Evolutionary conservation across 2,329 filamentous ascomycete species (phyloP).

Genomic region (Sporothrix phasma): DNA sequence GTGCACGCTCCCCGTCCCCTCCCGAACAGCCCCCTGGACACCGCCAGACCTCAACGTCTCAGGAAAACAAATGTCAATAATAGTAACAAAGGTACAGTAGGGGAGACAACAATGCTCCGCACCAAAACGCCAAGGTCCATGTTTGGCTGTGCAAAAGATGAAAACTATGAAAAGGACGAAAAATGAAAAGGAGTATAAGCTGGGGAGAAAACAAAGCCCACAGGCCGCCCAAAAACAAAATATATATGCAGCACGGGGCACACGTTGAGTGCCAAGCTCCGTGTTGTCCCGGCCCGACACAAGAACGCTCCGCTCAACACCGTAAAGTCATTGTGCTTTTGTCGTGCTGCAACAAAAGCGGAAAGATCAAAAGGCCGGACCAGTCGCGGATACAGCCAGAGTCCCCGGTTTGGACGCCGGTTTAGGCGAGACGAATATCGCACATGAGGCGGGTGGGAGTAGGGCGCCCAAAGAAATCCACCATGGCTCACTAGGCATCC

Average conservation of each 20-base stretch:
- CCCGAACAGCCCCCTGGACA: neutral
- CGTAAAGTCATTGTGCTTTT: neutral
- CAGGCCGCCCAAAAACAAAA: neutral
- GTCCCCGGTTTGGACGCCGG: neutral
- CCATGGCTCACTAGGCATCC: constrained; percentile 25
- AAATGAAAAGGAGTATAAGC: neutral
- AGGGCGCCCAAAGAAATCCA: constrained; percentile 6
- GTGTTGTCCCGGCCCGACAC: neutral
- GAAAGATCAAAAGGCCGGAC: neutral
- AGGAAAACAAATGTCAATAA: neutral
- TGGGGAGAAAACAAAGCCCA: neutral
- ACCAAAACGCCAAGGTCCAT: constrained; percentile 15
- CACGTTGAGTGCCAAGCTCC: neutral
- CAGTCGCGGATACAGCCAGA: neutral
- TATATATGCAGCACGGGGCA: neutral
- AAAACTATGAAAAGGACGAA: too few species aligned
- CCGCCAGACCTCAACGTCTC: neutral
- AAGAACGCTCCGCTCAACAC: neutral
- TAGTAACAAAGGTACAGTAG: neutral
- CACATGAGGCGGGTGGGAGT: neutral
- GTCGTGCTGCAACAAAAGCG: neutral
- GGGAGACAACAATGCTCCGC: neutral
- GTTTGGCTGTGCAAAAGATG: constrained; percentile 6
- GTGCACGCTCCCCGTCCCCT: neutral
- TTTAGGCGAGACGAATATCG: neutral